These are phyloP conservation scores for Leccinum barrowsii DNA, from an alignment of 768 basidiomycete species.

Conservation along the genomic window DNA sequence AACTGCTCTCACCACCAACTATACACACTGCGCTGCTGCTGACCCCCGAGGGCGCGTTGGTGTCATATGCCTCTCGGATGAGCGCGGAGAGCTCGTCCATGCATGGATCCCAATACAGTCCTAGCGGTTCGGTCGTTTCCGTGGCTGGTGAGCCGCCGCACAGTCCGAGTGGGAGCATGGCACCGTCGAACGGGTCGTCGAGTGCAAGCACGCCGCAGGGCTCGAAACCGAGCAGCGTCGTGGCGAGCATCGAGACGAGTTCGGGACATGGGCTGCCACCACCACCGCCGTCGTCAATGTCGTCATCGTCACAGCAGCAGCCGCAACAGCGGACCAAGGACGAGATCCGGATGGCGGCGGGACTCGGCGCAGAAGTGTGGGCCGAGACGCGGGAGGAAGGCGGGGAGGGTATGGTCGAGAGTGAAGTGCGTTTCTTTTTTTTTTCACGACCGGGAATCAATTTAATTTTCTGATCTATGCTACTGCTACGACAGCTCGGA, in stretches of 20 bases:
- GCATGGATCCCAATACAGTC: constrained; percentile 1
- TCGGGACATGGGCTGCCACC: background rate
- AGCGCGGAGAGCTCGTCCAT: constrained; percentile 16
- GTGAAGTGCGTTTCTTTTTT: constrained; percentile 50
- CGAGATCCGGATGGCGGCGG: constrained; percentile 68
- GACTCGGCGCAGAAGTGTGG: constrained; percentile 74
- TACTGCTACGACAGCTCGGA: constrained; percentile 48
- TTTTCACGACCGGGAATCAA: background rate
- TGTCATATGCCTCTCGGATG: constrained; percentile 57
- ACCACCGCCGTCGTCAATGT: background rate
- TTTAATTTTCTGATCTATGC: background rate
- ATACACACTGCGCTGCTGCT: constrained; percentile 71
- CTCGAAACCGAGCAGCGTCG: constrained; percentile 12
- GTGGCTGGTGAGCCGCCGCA: background rate
- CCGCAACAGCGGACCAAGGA: constrained; percentile 52
- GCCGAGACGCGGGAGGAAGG: constrained; percentile 58
- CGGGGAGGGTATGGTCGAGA: constrained; percentile 62
- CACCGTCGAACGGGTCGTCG: constrained; percentile 10
- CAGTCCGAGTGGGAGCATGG: constrained; percentile 11
- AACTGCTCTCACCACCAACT: constrained; percentile 49
- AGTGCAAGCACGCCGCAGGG: constrained; percentile 6
- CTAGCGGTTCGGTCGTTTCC: constrained; percentile 4
- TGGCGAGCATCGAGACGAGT: constrained; percentile 4
- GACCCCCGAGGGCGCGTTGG: constrained; percentile 70
- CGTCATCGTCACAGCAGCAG: background rate